Evolutionary conservation across 2,329 filamentous ascomycete species (phyloP).

Genomic region (Exserohilum rostratum): DNA sequence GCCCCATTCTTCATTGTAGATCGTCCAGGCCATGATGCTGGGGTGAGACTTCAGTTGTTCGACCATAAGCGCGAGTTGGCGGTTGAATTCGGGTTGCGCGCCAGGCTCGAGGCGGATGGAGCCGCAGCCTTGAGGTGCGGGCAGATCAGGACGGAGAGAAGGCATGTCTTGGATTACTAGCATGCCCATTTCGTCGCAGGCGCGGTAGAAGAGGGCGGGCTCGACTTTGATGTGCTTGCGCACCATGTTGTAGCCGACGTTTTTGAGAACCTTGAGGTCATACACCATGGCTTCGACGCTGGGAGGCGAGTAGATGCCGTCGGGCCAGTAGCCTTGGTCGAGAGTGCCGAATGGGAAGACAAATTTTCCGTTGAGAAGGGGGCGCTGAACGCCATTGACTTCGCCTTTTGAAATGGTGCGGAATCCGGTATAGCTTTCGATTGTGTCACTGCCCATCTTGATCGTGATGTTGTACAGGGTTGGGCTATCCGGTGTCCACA

Average conservation of each 20-base stretch:
- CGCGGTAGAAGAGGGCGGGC: constrained; percentile 69
- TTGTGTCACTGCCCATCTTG: constrained; percentile 57
- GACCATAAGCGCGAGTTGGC: constrained; percentile 67
- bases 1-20: constrained; percentile 77
- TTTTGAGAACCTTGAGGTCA: constrained; percentile 68
- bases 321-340: constrained; percentile 75
- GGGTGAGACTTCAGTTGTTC: constrained; percentile 69
- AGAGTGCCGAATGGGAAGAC: constrained; percentile 71
- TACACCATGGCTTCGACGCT: constrained; percentile 71
- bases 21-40: constrained; percentile 69
- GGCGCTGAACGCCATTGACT: constrained; percentile 65
- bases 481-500: constrained; percentile 70
- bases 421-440: constrained; percentile 72
- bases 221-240: constrained; percentile 77
- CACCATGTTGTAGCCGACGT: constrained; percentile 71
- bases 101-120: constrained; percentile 29
- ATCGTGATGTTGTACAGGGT: constrained; percentile 69
- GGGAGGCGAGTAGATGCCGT: constrained; percentile 70
- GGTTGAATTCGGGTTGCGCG: constrained; percentile 68
- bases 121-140: constrained; percentile 19
- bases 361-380: constrained; percentile 71
- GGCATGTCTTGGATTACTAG: constrained; percentile 77
- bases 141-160: constrained; percentile 51
- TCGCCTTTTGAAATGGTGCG: constrained; percentile 64
- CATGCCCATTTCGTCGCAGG: constrained; percentile 69